These are phyloP conservation scores for Xylaria sp. DNA, from an alignment of 2,329 filamentous ascomycete species.

Conservation along the genomic window DNA sequence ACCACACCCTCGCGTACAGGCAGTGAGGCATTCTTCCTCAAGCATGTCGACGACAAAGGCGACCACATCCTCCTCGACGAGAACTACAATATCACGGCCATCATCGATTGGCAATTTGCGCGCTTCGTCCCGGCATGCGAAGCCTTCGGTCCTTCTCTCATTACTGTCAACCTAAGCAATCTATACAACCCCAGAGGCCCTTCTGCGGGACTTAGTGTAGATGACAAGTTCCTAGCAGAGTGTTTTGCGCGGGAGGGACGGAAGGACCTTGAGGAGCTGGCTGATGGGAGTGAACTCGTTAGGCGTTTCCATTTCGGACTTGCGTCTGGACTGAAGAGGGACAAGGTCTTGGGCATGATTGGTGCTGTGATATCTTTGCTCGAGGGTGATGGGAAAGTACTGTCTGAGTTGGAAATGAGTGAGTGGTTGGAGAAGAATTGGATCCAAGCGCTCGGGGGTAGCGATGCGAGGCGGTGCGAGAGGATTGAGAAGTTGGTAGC, in stretches of 20 bases:
- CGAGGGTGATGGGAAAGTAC: neutral
- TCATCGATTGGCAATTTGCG: constrained; percentile 55
- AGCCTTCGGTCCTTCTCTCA: constrained; percentile 21
- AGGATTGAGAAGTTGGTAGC: constrained; percentile 20
- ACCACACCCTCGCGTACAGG: neutral
- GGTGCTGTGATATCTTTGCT: constrained; percentile 27
- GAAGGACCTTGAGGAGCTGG: constrained; percentile 22
- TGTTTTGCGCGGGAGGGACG: constrained; percentile 17
- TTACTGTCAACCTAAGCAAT: constrained; percentile 8
- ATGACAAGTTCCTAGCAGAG: constrained; percentile 3
- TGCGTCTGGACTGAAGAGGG: constrained; percentile 7
- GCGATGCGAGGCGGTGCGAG: constrained; percentile 9
- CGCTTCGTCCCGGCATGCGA: constrained; percentile 39
- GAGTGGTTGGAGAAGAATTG: constrained; percentile 2
- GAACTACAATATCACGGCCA: constrained; percentile 51
- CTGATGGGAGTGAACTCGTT: constrained; percentile 17
- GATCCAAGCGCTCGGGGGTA: constrained; percentile 7
- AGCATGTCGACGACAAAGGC: constrained; percentile 49
- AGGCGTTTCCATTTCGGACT: constrained; percentile 30
- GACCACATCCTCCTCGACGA: constrained; percentile 47
- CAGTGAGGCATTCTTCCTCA: constrained; percentile 41
- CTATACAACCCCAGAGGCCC: constrained; percentile 1
- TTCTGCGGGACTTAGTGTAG: neutral
- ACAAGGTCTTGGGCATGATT: constrained; percentile 16
- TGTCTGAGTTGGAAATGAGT: neutral